Conservation (phyloP, 192 early-diverging fungal genomes). For the Chytriomyces hyalinus region DNA sequence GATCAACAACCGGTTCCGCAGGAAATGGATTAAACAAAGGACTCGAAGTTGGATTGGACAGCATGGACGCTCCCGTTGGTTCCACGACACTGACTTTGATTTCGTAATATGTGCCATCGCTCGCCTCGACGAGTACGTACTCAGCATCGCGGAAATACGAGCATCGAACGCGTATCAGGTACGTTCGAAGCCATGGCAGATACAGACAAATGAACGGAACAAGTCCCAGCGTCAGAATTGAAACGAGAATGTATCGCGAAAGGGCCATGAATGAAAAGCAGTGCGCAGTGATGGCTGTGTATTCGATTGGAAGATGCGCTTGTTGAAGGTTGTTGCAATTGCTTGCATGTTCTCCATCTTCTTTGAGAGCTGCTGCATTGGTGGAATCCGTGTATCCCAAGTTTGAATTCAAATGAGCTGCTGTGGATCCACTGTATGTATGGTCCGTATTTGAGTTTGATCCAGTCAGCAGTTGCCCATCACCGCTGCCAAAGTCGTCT, state of each 20-base stretch:
- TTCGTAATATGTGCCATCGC: constrained; percentile 38
- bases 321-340: background rate
- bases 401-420: background rate
- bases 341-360: background rate
- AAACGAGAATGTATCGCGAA: constrained; percentile 20
- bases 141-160: constrained; percentile 41
- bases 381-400: background rate
- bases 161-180: constrained; percentile 20
- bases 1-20: background rate
- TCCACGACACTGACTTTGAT: constrained; percentile 27
- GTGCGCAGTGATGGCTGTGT: constrained; percentile 37
- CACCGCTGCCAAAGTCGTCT: background rate
- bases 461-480: background rate
- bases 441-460: background rate
- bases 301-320: constrained; percentile 39
- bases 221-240: constrained; percentile 36
- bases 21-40: constrained; percentile 12
- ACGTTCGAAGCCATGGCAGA: constrained; percentile 35
- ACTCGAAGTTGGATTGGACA: background rate
- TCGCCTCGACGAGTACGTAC: constrained; percentile 33
- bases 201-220: constrained; percentile 32
- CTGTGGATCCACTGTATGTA: background rate
- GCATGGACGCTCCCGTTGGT: background rate
- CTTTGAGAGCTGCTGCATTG: background rate
- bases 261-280: constrained; percentile 1